phyloP scores from a whole-genome alignment of 2,329 filamentous ascomycete genomes.

The Diaporthe sp. region DNA sequence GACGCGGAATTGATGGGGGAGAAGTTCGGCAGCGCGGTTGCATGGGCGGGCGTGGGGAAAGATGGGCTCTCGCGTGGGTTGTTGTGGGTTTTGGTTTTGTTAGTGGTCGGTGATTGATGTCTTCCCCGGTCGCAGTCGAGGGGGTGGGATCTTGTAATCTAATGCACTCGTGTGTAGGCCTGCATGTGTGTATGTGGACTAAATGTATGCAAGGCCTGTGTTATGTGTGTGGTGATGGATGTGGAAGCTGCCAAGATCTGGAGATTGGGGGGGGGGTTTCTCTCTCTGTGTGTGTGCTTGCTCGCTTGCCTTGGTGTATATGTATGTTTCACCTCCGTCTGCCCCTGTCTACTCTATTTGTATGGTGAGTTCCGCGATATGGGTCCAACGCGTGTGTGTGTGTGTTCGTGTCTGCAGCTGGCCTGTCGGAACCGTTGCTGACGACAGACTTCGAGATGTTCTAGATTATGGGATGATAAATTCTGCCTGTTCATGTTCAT shows the following conservation, averaged over 20 bases:
- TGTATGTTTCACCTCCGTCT: slow-evolving; percentile 29
- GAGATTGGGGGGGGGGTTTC: background rate
- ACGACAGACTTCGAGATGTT: background rate
- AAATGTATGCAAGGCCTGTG: background rate
- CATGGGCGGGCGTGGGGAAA: no score
- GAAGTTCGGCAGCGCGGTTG: no score
- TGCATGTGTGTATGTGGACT: background rate
- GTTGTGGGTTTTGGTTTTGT: background rate
- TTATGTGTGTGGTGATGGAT: background rate
- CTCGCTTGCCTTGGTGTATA: background rate
- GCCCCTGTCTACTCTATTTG: background rate
- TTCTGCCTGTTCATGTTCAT: background rate
- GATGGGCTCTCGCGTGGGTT: background rate
- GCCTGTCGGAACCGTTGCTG: background rate
- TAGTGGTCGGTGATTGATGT: background rate
- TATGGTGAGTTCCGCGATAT: background rate
- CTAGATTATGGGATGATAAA: background rate
- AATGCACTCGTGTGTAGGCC: background rate
- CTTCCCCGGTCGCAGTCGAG: background rate
- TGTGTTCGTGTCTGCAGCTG: slow-evolving; percentile 19
- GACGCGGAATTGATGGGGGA: no score
- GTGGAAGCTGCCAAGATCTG: background rate
- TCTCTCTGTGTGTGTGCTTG: background rate
- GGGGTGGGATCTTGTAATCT: background rate
- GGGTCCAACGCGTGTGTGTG: background rate